A percentile compares a stretch with the other conserved stretches of the same genome.
These are phyloP conservation scores for Neurospora sp. DNA, from an alignment of 495 filamentous ascomycete species.

Conservation along the genomic window DNA sequence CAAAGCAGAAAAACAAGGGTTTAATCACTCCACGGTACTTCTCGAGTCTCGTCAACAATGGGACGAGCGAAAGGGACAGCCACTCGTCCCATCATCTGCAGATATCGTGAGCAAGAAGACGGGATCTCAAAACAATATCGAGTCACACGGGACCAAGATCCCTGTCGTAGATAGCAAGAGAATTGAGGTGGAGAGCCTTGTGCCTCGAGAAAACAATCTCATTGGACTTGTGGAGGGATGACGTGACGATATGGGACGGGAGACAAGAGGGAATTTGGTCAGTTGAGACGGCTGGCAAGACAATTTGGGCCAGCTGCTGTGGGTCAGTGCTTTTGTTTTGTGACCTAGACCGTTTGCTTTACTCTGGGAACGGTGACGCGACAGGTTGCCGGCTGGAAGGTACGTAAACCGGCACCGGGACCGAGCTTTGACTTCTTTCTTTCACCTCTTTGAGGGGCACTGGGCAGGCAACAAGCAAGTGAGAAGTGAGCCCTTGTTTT, in stretches of 20 bases:
- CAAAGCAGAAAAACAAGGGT: neutral
- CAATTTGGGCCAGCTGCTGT: neutral
- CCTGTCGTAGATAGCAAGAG: neutral
- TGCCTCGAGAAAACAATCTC: neutral
- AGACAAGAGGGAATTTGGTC: neutral
- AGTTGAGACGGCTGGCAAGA: neutral
- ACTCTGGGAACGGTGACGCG: neutral
- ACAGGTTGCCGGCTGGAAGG: neutral
- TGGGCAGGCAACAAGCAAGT: neutral
- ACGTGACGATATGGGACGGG: neutral
- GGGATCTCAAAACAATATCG: neutral
- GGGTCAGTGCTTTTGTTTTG: neutral
- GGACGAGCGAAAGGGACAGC: neutral
- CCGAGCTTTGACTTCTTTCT: neutral
- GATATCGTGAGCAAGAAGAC: neutral
- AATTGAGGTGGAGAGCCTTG: neutral
- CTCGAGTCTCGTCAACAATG: neutral
- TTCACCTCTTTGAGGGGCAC: neutral
- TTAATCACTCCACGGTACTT: neutral
- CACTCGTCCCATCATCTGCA: neutral
- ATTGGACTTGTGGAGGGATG: neutral
- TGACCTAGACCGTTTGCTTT: neutral
- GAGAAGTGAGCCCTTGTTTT: neutral
- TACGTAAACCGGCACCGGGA: neutral
- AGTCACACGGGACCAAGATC: neutral